These are phyloP conservation scores for Aspergillus sp. DNA, from an alignment of 2,329 filamentous ascomycete genomes.

Conservation along the genomic window DNA sequence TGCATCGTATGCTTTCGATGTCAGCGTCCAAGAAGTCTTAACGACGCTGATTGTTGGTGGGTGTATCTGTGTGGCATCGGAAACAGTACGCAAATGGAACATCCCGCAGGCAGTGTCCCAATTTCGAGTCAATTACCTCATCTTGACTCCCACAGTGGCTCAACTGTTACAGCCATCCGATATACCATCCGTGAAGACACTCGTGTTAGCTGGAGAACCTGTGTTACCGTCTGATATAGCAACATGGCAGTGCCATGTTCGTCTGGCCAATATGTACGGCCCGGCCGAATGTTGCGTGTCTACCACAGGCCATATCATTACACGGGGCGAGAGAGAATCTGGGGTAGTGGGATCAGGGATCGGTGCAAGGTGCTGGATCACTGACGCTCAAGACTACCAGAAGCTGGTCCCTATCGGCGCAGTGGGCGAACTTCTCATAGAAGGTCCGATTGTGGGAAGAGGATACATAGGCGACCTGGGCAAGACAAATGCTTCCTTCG, in stretches of 20 bases:
- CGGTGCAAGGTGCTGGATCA: slow-evolving; percentile 30
- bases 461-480: slow-evolving; percentile 37
- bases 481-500: slow-evolving; percentile 21
- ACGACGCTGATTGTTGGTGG: slow-evolving; percentile 42
- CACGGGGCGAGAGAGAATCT: neutral
- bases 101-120: neutral
- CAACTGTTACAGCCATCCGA: slow-evolving; percentile 21
- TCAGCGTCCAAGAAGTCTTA: slow-evolving; percentile 31
- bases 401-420: slow-evolving; percentile 36
- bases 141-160: slow-evolving; percentile 42
- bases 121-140: neutral
- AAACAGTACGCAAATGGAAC: slow-evolving; percentile 46
- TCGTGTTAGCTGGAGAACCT: slow-evolving; percentile 38
- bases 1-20: slow-evolving; percentile 41
- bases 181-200: slow-evolving; percentile 33
- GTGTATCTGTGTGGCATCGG: slow-evolving; percentile 49
- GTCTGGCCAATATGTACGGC: slow-evolving; percentile 8
- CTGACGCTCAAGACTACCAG: slow-evolving; percentile 25
- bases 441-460: slow-evolving; percentile 41
- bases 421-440: slow-evolving; percentile 45
- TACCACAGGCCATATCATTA: neutral
- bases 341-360: slow-evolving; percentile 22
- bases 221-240: slow-evolving; percentile 7
- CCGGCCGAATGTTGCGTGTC: slow-evolving; percentile 7
- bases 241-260: neutral